Base-by-base conservation (phyloP, 805 yeast species). In the Isabelozyma heimii region DNA sequence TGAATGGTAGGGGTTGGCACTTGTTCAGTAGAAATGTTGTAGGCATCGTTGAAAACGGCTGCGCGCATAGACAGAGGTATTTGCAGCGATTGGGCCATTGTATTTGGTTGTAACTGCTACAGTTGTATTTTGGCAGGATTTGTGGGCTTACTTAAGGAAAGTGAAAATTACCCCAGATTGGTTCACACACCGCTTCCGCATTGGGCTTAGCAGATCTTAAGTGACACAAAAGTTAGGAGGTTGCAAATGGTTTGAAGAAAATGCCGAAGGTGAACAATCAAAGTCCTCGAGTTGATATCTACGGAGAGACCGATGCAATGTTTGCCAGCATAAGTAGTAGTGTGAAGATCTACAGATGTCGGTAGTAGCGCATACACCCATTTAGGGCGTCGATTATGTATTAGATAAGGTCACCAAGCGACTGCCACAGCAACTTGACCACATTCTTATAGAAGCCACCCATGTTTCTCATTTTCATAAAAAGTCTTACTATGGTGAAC, bases 41-140 rank as follows among this genome's bases (percentile, higher is more conserved):
- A 62, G 0, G 81, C 76, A 2, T 78, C 81, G 44, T 70, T 59
- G 59, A 75, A 76, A 4, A 77, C 79, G 14, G 77, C 75, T 1
- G 84, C 83, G 50, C 73, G 71, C 84, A 80, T 80, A 6, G 56
- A 46, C 16, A 35, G 39, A 10, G 56, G 62, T 38, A 56, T 28
- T 30, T 30, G n/a, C n/a, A 26, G 27, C 16, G 16, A 33, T 15
- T 14, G 30, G 10, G 14, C 28, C 10, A 17, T 35, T 43, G 26
- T 37, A 15, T 14, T 42, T 43, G 28, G n/a, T 5, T 10, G 8
- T 30, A 30, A 30, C 35, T 30, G n/a, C 35, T 30, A 44, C 45
- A 20, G 42, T 12, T 26, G 15, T 10, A 26, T 9, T 16, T 37
- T 26, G 15, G 17, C 9, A n/a, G 14, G 26, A 20, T 26, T n/a